Evolutionary conservation across 2,329 filamentous ascomycete genomes (phyloP).

Genomic region (Albifimbria verrucaria): DNA sequence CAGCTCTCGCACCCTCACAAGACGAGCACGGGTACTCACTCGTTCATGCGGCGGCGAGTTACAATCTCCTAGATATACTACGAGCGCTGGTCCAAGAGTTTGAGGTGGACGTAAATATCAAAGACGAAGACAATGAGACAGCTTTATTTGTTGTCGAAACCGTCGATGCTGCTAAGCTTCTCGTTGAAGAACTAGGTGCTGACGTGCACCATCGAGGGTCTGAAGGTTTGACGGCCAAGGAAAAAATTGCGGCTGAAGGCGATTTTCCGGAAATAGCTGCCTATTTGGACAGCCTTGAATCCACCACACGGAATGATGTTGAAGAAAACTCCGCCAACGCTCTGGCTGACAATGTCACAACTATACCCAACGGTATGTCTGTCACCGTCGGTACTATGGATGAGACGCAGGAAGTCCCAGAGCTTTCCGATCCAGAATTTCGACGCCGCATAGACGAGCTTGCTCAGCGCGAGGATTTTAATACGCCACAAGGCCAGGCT

Average conservation of each 20-base stretch:
- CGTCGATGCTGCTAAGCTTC: constrained; percentile 68
- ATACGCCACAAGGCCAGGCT: constrained; percentile 74
- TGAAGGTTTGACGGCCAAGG: constrained; percentile 75
- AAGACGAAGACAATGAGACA: constrained; percentile 89
- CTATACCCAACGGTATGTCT: constrained; percentile 71
- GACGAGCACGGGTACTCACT: constrained; percentile 94
- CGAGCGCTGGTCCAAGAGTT: constrained; percentile 73
- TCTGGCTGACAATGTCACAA: constrained; percentile 45
- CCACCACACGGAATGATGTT: constrained; percentile 19
- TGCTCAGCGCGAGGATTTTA: constrained; percentile 78
- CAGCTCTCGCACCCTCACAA: constrained; percentile 72
- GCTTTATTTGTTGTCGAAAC: constrained; percentile 92
- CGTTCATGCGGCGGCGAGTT: constrained; percentile 88
- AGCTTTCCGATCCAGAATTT: constrained; percentile 76
- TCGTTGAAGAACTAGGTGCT: constrained; percentile 79
- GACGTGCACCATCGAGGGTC: constrained; percentile 63
- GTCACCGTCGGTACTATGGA: constrained; percentile 76
- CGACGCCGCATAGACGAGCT: constrained; percentile 84
- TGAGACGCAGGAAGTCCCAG: constrained; percentile 55
- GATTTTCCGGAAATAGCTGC: constrained; percentile 73
- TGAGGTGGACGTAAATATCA: constrained; percentile 73
- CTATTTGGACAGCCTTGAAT: constrained; percentile 54
- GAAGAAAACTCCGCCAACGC: constrained; percentile 22
- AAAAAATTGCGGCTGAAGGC: constrained; percentile 75
- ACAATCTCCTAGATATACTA: constrained; percentile 80